Base-by-base conservation (phyloP, 2,329 filamentous ascomycete species). In the Eutypella sp. region DNA sequence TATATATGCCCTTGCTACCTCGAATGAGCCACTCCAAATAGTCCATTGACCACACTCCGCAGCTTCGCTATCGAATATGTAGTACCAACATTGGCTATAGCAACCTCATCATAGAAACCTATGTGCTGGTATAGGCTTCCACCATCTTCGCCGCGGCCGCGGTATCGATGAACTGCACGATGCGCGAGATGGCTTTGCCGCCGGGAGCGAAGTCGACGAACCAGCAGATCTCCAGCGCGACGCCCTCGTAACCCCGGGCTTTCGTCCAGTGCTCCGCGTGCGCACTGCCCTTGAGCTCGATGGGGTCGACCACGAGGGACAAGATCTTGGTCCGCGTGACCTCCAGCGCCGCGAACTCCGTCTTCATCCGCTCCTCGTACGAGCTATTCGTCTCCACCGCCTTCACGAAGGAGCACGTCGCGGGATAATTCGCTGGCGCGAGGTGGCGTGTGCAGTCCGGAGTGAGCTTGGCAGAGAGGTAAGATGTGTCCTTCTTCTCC, bases 141-240 rank as follows among this genome's bases (percentile, higher is more conserved):
- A 47, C 31, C 29, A 42, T 37, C 27, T 45, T 43, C 8, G 45
- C 16, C 18, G 44, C 42, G 4, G 27, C 22, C 1, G 42, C 29
- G 3, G 45, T 50, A 36, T 50, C 48, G 19, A 50, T 45, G 20
- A 48, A 46, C 33, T 48, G 37, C 22, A 45, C 18, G 23, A 46
- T 44, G 7, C 44, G 40, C 11, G 40, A 44, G 29, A 50, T 40
- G 18, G 34, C 43, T 19, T 24, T 46, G 23, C 46, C 48, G 29
- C 45, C 42, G 6, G 42, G 36, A 7, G 48, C 44, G 19, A 47
- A 47, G 11, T 50, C 36, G 5, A 47, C 24, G 16, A 41, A 45
- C 45, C 42, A 50, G 20, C 48, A 47, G 20, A 50, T 42, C 22
- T 50, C 48, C 29, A 50, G 20, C 4, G 34, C 33, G 4, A 42